Conservation (phyloP, 129 eudicot genomes). For the Pulicaria dysenterica region DNA sequence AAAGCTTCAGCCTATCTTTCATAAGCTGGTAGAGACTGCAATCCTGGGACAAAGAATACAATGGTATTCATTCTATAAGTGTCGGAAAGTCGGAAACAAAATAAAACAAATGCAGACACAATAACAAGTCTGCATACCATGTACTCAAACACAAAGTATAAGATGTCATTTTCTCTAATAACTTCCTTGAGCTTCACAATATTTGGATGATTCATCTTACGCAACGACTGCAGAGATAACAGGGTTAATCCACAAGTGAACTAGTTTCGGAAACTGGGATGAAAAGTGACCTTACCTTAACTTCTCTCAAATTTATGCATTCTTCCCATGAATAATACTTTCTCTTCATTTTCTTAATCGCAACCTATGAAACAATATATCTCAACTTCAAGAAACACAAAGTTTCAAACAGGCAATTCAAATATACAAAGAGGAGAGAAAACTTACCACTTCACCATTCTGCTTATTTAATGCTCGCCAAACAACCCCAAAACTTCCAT, state of each 20-base stretch:
- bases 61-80: too few species aligned
- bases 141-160: slow-evolving; percentile 95
- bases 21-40: slow-evolving; percentile 93
- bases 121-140: slow-evolving; percentile 51
- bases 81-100: not conserved
- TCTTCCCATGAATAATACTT: slow-evolving; percentile 99
- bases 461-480: slow-evolving; percentile 94
- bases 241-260: not conserved
- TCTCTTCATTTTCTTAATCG: slow-evolving; percentile 96
- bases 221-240: slow-evolving; percentile 64
- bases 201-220: slow-evolving; percentile 94
- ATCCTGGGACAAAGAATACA: slow-evolving; percentile 46
- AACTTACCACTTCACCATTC: slow-evolving; percentile 91
- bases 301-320: slow-evolving; percentile 98
- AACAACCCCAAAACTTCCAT: slow-evolving; percentile 95
- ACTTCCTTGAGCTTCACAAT: slow-evolving; percentile 99
- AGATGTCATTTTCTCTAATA: slow-evolving; percentile 84
- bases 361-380: slow-evolving; percentile 59
- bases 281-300: slow-evolving; percentile 58
- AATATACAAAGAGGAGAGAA: not conserved
- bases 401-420: too few species aligned
- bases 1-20: slow-evolving; percentile 75
- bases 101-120: not conserved
- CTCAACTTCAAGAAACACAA: slow-evolving; percentile 15
- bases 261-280: not conserved